Evolutionary conservation across 2,329 filamentous ascomycete genomes (phyloP).

Genomic region (Chrysoporthe deuterocubensis): DNA sequence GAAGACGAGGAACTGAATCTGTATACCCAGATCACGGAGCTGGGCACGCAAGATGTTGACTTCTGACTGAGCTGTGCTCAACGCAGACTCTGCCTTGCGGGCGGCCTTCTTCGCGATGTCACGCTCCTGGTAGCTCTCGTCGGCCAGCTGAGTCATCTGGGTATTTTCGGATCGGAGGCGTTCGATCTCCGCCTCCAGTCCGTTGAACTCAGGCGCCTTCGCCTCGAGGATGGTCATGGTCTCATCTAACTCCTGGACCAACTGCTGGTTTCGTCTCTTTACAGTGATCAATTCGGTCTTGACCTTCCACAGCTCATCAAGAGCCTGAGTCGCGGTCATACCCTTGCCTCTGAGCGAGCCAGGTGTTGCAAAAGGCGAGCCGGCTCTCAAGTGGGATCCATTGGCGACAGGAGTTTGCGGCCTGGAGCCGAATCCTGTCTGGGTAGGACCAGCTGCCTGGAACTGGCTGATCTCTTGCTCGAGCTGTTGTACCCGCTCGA

Average conservation of each 20-base stretch:
- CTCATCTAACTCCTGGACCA: constrained; percentile 79
- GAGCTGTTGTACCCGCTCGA: constrained; percentile 54
- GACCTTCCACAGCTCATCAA: constrained; percentile 67
- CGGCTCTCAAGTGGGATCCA: constrained; percentile 54
- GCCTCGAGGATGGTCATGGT: constrained; percentile 85
- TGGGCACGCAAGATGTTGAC: constrained; percentile 81
- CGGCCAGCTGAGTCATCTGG: constrained; percentile 83
- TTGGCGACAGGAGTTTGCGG: constrained; percentile 67
- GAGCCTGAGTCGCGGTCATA: constrained; percentile 64
- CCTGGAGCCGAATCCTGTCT: constrained; percentile 50
- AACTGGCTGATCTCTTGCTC: constrained; percentile 59
- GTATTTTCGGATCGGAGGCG: constrained; percentile 79
- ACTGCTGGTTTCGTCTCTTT: constrained; percentile 73
- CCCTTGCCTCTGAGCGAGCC: constrained; percentile 60
- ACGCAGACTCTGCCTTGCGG: constrained; percentile 76
- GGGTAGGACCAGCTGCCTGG: constrained; percentile 51
- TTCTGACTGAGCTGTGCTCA: constrained; percentile 68
- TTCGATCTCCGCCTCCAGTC: constrained; percentile 80
- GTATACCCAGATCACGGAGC: constrained; percentile 84
- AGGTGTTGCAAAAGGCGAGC: constrained; percentile 66
- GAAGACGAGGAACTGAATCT: constrained; percentile 88
- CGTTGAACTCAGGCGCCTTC: constrained; percentile 85
- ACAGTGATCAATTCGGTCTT: constrained; percentile 77
- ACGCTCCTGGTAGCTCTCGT: constrained; percentile 79
- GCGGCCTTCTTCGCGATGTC: constrained; percentile 78